A percentile compares a stretch with the other conserved stretches of the same genome.
These are phyloP conservation scores for Incumbomyces lentus DNA, from an alignment of 2,329 filamentous ascomycete species.

Conservation along the genomic window DNA sequence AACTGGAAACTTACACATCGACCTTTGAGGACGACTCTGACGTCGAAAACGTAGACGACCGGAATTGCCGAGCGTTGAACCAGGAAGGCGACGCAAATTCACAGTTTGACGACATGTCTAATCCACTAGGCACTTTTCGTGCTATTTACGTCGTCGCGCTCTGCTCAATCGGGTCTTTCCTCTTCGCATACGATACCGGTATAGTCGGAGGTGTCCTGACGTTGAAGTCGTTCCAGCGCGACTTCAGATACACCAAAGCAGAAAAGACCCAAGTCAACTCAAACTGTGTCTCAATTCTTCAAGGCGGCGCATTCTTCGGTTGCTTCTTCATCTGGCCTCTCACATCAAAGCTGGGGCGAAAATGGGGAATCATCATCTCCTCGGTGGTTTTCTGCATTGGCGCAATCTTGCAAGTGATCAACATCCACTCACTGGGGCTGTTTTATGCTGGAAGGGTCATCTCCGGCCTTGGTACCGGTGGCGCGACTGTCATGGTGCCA, in stretches of 20 bases:
- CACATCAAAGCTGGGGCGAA: constrained; percentile 37
- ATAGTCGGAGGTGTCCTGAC: constrained; percentile 40
- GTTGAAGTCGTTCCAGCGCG: constrained; percentile 32
- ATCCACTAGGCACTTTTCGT: constrained; percentile 26
- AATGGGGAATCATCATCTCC: constrained; percentile 35
- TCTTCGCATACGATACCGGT: constrained; percentile 35
- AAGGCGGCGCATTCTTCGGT: constrained; percentile 43
- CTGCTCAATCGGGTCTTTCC: constrained; percentile 30
- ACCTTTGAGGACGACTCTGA: neutral
- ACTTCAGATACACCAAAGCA: constrained; percentile 32
- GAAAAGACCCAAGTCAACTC: constrained; percentile 35
- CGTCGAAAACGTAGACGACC: constrained; percentile 3
- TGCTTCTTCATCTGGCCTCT: constrained; percentile 42
- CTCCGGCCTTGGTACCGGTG: constrained; percentile 40
- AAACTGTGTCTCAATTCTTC: constrained; percentile 41
- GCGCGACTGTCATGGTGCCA: constrained; percentile 34
- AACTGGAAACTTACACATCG: constrained; percentile 9
- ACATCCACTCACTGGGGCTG: constrained; percentile 33
- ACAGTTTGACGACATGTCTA: constrained; percentile 22
- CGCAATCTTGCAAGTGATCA: constrained; percentile 35
- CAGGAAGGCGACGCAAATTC: neutral
- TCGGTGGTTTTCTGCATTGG: constrained; percentile 32
- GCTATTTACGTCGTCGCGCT: constrained; percentile 28
- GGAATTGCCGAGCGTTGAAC: neutral
- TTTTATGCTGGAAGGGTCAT: constrained; percentile 41